Conservation (phyloP, 768 basidiomycete species). For the Mycena vulgaris region DNA sequence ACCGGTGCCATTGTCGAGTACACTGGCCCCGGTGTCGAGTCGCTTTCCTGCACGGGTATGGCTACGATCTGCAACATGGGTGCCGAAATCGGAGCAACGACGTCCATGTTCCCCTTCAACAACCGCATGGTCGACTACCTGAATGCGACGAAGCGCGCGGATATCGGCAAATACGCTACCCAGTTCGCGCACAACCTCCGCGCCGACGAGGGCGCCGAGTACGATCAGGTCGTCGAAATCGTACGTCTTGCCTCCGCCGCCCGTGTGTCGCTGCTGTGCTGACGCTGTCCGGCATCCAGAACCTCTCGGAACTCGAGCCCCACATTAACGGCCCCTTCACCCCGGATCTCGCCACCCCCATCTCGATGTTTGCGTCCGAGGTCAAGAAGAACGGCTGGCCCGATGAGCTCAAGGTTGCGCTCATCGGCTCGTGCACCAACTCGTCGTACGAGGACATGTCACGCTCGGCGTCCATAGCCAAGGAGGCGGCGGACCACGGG, state of each 20-base stretch:
- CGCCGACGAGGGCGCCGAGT: constrained; percentile 91
- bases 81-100: constrained; percentile 99
- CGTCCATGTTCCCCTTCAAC: constrained; percentile 99
- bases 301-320: constrained; percentile 97
- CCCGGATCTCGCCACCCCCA: constrained; percentile 98
- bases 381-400: constrained; percentile 98
- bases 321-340: constrained; percentile 99
- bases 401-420: constrained; percentile 94
- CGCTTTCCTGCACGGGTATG: constrained; percentile 98
- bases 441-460: constrained; percentile 99
- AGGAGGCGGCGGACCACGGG: constrained; percentile 90
- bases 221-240: constrained; percentile 95
- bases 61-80: constrained; percentile 99
- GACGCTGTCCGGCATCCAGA: constrained; percentile 61
- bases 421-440: constrained; percentile 99
- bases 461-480: constrained; percentile 94
- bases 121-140: constrained; percentile 93
- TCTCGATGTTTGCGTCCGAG: constrained; percentile 94
- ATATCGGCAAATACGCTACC: constrained; percentile 92
- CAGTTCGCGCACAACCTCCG: constrained; percentile 91
- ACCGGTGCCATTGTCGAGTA: constrained; percentile 99
- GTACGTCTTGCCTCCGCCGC: constrained; percentile 60
- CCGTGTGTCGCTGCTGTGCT: not conserved
- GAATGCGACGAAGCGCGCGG: constrained; percentile 92
- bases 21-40: constrained; percentile 94